Percentiles rank a stretch among this genome's conserved stretches.
Evolutionary conservation across 371 early-diverging fungal genomes (phyloP).

Genomic region (Syncephalastrum contaminatum): DNA sequence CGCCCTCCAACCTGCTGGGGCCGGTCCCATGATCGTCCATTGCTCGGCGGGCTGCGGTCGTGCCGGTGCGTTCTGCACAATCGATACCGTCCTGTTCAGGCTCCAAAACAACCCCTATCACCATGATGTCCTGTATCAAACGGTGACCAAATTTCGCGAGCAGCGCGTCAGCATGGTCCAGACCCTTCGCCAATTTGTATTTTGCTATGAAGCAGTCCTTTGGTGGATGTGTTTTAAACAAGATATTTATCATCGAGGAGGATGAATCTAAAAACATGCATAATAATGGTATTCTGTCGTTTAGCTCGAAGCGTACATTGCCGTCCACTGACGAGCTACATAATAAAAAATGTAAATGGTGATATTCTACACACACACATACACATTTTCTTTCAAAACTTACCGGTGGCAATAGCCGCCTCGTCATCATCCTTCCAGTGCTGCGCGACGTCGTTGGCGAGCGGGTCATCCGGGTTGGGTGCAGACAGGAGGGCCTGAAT

Average conservation of each 20-base stretch:
- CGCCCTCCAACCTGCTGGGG: slow-evolving; percentile 33
- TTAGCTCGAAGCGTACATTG: slow-evolving; percentile 21
- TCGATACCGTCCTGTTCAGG: slow-evolving; percentile 61
- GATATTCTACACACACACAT: not conserved
- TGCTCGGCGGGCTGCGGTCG: slow-evolving; percentile 98
- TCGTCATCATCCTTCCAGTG: slow-evolving; percentile 97
- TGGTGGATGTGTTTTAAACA: slow-evolving; percentile 38
- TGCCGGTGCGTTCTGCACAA: slow-evolving; percentile 90
- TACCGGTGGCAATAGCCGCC: slow-evolving; percentile 89
- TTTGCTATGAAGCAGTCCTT: slow-evolving; percentile 86
- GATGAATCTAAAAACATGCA: too few relatives aligned
- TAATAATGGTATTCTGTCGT: not conserved
- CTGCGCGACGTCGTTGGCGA: slow-evolving; percentile 98
- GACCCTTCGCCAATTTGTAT: slow-evolving; percentile 83
- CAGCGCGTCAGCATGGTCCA: slow-evolving; percentile 90
- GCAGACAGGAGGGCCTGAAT: slow-evolving; percentile 99
- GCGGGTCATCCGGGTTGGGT: slow-evolving; percentile 97
- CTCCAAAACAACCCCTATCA: slow-evolving; percentile 2
- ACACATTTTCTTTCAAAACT: not conserved
- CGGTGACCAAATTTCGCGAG: slow-evolving; percentile 71
- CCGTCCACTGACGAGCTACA: slow-evolving; percentile 24
- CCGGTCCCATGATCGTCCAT: slow-evolving; percentile 87
- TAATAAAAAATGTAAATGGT: slow-evolving; percentile 1
- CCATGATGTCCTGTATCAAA: slow-evolving; percentile 59
- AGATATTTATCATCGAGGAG: too few relatives aligned